Evolutionary conservation across 495 filamentous ascomycete genomes (phyloP).

Genomic region (Stereocaulon alpinum): DNA sequence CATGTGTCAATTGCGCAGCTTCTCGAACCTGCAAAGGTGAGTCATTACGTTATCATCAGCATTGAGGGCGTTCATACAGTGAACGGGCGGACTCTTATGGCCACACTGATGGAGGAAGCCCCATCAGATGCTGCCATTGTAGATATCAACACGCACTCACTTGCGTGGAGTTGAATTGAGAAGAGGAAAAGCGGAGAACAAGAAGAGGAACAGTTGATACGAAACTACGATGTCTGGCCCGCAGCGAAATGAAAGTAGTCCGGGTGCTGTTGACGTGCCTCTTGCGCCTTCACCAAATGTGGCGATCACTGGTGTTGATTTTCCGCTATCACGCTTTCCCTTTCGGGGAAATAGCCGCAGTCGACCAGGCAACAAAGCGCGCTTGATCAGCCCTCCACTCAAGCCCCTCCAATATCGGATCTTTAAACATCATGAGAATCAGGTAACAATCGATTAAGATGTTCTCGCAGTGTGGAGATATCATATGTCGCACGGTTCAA

Average conservation of each 20-base stretch:
- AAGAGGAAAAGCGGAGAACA: neutral
- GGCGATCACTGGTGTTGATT: constrained; percentile 7
- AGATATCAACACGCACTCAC: neutral
- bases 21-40: constrained; percentile 42
- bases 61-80: constrained; percentile 47
- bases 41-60: constrained; percentile 15
- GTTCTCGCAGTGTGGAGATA: too few relatives aligned
- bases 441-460: too few relatives aligned
- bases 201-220: neutral
- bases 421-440: too few relatives aligned
- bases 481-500: neutral
- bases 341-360: neutral
- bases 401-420: too few relatives aligned
- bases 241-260: neutral
- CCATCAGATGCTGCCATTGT: constrained; percentile 46
- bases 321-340: neutral
- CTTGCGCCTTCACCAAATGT: constrained; percentile 4
- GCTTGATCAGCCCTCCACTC: too few relatives aligned
- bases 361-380: constrained; percentile 3
- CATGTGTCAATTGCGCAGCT: constrained; percentile 57
- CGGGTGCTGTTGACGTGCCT: neutral
- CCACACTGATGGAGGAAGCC: constrained; percentile 58
- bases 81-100: constrained; percentile 89
- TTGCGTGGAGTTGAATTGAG: neutral
- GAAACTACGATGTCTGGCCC: neutral